A percentile compares a stretch with the other conserved stretches of the same genome.
Evolutionary conservation across 306 rosid genomes (phyloP).

Genomic region (Gillenia trifoliata): DNA sequence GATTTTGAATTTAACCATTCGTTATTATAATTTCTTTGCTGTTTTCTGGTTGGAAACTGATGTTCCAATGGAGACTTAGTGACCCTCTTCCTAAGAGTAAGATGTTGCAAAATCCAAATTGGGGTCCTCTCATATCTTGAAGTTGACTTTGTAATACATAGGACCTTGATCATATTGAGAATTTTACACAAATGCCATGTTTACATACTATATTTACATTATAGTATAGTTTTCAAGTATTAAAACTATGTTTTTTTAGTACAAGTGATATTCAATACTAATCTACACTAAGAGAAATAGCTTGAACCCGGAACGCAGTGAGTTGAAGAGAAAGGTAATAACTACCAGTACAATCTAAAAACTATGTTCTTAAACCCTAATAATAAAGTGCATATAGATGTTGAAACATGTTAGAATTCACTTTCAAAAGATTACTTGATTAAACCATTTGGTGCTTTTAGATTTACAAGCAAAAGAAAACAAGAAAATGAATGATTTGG

Average conservation of each 20-base stretch:
- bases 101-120: constrained; percentile 4
- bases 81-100: not conserved
- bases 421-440: not conserved
- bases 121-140: constrained; percentile 1
- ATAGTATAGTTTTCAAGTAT: not conserved
- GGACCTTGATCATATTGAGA: not conserved
- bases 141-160: constrained; percentile 27
- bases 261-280: no score
- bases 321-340: no score
- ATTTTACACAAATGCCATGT: not conserved
- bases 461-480: not conserved
- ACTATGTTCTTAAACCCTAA: not conserved
- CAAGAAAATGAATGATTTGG: not conserved
- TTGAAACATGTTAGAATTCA: not conserved
- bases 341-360: no score
- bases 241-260: no score
- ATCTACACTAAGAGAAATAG: no score
- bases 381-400: not conserved
- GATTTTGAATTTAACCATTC: not conserved
- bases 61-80: constrained; percentile 1
- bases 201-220: not conserved
- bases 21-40: not conserved
- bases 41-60: not conserved
- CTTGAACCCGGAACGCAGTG: no score
- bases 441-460: not conserved